phyloP scores from a whole-genome alignment of 192 early-diverging fungal species.

The Coemansia sp. region DNA sequence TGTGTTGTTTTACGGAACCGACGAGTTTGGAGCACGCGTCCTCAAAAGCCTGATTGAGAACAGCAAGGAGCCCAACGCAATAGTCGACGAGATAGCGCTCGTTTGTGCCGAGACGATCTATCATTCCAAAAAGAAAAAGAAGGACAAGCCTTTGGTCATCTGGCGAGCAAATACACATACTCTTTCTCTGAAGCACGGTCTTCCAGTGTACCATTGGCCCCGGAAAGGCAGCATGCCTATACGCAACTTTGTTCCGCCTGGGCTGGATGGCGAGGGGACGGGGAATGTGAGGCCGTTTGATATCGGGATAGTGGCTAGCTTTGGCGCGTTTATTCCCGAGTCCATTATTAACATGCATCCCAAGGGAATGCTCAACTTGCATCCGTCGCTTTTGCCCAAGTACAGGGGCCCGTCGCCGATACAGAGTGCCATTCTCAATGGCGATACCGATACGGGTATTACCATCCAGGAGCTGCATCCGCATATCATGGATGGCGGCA shows the following conservation, averaged over 20 bases:
- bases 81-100: constrained; percentile 15
- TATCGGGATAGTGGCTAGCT: constrained; percentile 89
- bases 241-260: neutral
- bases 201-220: constrained; percentile 6
- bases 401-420: constrained; percentile 93
- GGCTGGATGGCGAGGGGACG: neutral
- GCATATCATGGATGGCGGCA: constrained; percentile 78
- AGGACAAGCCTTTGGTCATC: constrained; percentile 6
- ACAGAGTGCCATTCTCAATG: constrained; percentile 77
- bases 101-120: constrained; percentile 16
- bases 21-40: constrained; percentile 70
- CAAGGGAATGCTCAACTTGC: constrained; percentile 77
- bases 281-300: constrained; percentile 55
- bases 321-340: constrained; percentile 84
- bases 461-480: constrained; percentile 84
- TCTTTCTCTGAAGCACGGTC: constrained; percentile 1
- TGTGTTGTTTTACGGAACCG: constrained; percentile 86
- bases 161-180: constrained; percentile 18
- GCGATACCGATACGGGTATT: constrained; percentile 71
- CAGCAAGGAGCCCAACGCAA: constrained; percentile 24
- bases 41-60: constrained; percentile 58
- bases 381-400: constrained; percentile 90
- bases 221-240: neutral
- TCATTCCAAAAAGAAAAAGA: constrained; percentile 9
- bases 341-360: constrained; percentile 66